These are phyloP conservation scores for Rosellinia necatrix DNA, from an alignment of 2,329 filamentous ascomycete species.

Conservation along the genomic window DNA sequence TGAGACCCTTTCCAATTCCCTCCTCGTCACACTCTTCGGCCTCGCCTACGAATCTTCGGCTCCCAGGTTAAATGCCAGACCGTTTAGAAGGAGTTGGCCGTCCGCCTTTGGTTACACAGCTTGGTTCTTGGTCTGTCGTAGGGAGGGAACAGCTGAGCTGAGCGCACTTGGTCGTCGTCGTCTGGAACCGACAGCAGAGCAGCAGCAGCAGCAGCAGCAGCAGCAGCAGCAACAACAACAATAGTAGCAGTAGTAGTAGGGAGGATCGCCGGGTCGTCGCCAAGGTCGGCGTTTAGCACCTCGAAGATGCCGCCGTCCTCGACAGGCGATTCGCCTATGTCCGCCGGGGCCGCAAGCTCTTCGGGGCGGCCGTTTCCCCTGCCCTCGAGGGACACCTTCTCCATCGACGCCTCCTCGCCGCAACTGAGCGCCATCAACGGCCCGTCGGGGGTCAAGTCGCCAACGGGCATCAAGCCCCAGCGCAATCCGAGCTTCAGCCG, in stretches of 20 bases:
- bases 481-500: slow-evolving; percentile 57
- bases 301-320: slow-evolving; percentile 57
- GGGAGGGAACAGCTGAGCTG: slow-evolving; percentile 7
- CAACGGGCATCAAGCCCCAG: slow-evolving; percentile 52
- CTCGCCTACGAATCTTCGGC: slow-evolving; percentile 26
- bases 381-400: slow-evolving; percentile 53
- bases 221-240: no score
- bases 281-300: slow-evolving; percentile 48
- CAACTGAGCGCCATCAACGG: slow-evolving; percentile 49
- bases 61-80: slow-evolving; percentile 36
- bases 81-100: slow-evolving; percentile 29
- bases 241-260: no score
- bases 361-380: slow-evolving; percentile 50
- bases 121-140: slow-evolving; percentile 20
- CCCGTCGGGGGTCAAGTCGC: slow-evolving; percentile 56
- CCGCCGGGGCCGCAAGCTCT: slow-evolving; percentile 45
- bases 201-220: no score
- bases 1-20: slow-evolving; percentile 30
- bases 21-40: slow-evolving; percentile 31
- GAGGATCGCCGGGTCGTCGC: slow-evolving; percentile 52
- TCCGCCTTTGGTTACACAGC: slow-evolving; percentile 35
- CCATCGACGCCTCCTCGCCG: slow-evolving; percentile 54
- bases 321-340: slow-evolving; percentile 57
- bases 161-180: slow-evolving; percentile 26
- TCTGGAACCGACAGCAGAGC: slow-evolving; percentile 29